Conservation (phyloP, 2,329 filamentous ascomycete genomes). For the Botryotinia narcissicola region DNA sequence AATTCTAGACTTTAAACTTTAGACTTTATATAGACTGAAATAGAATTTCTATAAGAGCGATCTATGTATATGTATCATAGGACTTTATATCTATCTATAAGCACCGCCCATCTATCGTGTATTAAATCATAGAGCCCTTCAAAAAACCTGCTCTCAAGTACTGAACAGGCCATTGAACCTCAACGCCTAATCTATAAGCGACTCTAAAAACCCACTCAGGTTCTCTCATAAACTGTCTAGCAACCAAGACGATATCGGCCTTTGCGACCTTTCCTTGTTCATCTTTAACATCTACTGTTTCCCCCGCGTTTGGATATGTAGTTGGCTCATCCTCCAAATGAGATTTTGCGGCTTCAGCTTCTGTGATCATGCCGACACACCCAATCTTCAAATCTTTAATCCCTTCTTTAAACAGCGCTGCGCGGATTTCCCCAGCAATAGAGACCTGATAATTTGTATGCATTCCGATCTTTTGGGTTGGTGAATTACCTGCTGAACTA, state of each 20-base stretch:
- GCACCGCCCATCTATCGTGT: neutral
- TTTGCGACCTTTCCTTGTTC: slow-evolving; percentile 37
- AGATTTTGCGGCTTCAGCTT: slow-evolving; percentile 48
- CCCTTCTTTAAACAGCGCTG: slow-evolving; percentile 53
- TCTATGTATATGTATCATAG: neutral
- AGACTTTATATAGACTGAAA: neutral
- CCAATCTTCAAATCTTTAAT: slow-evolving; percentile 61
- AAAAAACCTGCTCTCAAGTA: slow-evolving; percentile 31
- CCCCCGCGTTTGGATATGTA: slow-evolving; percentile 43
- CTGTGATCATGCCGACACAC: slow-evolving; percentile 71
- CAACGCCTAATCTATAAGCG: slow-evolving; percentile 69
- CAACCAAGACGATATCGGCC: slow-evolving; percentile 72
- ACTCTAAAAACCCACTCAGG: slow-evolving; percentile 73
- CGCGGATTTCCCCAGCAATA: slow-evolving; percentile 69
- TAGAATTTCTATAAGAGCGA: neutral
- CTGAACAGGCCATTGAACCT: slow-evolving; percentile 61
- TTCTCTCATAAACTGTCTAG: slow-evolving; percentile 75
- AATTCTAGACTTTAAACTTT: neutral
- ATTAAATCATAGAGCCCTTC: slow-evolving; percentile 31
- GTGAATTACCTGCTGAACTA: slow-evolving; percentile 70
- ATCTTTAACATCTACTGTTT: slow-evolving; percentile 41
- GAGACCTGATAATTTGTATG: slow-evolving; percentile 71
- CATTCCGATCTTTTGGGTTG: slow-evolving; percentile 45
- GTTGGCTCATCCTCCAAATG: slow-evolving; percentile 44
- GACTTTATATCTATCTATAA: neutral